Conservation (phyloP, 148 eudicot species). For the Chenopodium formosanum region DNA sequence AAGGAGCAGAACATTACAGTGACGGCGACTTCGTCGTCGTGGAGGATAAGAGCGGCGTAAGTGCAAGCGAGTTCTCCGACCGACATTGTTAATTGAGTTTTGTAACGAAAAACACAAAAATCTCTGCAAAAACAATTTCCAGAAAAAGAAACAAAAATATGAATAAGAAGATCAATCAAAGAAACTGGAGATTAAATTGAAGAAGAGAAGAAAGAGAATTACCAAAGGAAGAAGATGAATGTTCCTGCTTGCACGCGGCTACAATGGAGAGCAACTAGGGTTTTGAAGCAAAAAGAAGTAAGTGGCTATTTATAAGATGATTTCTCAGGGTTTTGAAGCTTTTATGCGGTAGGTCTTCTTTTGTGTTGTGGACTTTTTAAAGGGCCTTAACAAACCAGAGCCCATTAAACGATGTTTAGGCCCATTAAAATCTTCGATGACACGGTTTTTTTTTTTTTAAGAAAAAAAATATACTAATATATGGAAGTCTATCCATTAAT, state of each 20-base stretch:
- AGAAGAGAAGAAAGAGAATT: not conserved
- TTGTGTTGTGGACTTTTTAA: not conserved
- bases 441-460: not conserved
- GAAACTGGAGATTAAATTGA: not conserved
- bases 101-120: not conserved
- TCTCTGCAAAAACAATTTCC: not conserved
- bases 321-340: slow-evolving; percentile 1
- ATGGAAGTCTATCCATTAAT: no score
- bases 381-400: not conserved
- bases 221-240: not conserved
- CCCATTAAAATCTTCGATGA: not conserved
- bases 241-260: slow-evolving; percentile 15
- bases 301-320: slow-evolving; percentile 11
- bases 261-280: slow-evolving; percentile 18
- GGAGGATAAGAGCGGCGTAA: slow-evolving; percentile 66
- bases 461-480: no score
- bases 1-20: slow-evolving; percentile 34
- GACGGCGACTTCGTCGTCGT: slow-evolving; percentile 70
- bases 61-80: slow-evolving; percentile 41
- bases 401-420: not conserved
- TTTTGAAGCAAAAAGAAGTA: not conserved
- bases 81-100: slow-evolving; percentile 28
- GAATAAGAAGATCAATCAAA: not conserved
- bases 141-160: not conserved
- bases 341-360: not conserved